Base-by-base conservation (phyloP, 2,329 filamentous ascomycete genomes). In the Fusarium sp. region DNA sequence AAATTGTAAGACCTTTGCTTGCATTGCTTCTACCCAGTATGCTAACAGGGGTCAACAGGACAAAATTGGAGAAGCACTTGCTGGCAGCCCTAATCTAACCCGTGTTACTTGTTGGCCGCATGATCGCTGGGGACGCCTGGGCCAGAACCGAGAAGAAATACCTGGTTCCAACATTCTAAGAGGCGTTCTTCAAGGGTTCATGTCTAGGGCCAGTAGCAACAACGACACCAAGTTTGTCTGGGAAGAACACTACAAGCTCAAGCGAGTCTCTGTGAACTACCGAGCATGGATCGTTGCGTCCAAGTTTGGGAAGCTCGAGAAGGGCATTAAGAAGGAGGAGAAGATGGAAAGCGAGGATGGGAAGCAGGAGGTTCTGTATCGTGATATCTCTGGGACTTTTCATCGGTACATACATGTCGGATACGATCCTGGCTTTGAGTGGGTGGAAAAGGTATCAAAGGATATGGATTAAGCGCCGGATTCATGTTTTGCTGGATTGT, bases 201-300 rank as follows among this genome's bases (percentile, higher is more conserved):
- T 77, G 11, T 61, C 60, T 7, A 35, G 29, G 0, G 33, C n/a
- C 11, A 27, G 22, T 4, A 2, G 16, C 7, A 24, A 9, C 11
- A 27, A 12, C 11, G 3, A 3, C 0, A 24, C 5, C 16, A 22
- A 16, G 17, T 67, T 66, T 20, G 17, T 57, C 6, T 75, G 74
- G 74, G 74, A 76, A 38, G 51, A 75, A 1, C 38, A 70, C 16
- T 77, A 14, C 8, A 70, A 59, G 6, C 57, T 74, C n/a, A 46
- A 27, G 1, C 58, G 6, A 2, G 46, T 77, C 3, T 51, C 17
- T 11, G 17, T 67, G 3, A 22, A 6, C 22, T 8, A 20, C 6
- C 9, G 14, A 4, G 5, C 24, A 14, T 77, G 61, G 66, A 61
- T 74, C 10, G 5, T 75, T 14, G 72, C 66, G 3, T 66, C 67